These are phyloP conservation scores for Eudorina sp. DNA, from an alignment of 139 green algal genomes.

Conservation along the genomic window DNA sequence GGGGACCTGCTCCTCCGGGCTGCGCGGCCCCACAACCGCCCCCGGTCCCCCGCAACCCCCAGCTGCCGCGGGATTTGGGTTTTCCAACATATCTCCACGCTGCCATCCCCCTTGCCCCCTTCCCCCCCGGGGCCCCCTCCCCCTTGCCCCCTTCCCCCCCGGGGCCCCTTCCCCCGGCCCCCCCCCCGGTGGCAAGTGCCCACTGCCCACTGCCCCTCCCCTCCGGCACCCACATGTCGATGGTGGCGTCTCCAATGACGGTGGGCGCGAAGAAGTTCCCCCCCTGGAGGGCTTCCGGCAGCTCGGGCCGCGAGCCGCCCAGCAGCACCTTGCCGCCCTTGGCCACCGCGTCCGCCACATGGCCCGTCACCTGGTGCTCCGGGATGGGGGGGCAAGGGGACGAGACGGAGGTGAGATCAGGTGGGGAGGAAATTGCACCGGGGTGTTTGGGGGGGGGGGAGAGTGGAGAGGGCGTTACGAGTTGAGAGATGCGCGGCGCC, in stretches of 20 bases:
- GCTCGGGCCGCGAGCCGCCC: constrained; percentile 74
- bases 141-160: too few species aligned
- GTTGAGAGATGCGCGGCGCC: not conserved
- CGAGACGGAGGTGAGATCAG: not conserved
- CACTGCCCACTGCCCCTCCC: too few species aligned
- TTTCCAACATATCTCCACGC: too few species aligned
- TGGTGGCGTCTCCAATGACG: constrained; percentile 79
- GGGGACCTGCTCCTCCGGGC: too few species aligned
- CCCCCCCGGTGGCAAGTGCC: too few species aligned
- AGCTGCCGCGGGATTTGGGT: too few species aligned
- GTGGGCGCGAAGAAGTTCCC: constrained; percentile 92
- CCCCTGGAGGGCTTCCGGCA: constrained; percentile 52
- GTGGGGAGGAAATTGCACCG: too few species aligned
- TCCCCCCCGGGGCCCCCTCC: too few species aligned
- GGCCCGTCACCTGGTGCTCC: constrained; percentile 57
- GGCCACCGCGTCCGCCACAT: constrained; percentile 90
- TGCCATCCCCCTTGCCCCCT: too few species aligned
- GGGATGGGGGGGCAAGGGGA: not conserved
- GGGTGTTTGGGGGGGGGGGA: not conserved
- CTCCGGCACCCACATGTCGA: constrained; percentile 88
- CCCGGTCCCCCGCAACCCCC: too few species aligned
- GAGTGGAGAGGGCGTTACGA: not conserved
- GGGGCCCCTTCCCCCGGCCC: too few species aligned
- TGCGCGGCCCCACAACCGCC: too few species aligned
- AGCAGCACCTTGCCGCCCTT: constrained; percentile 81